A percentile compares a stretch with the other conserved stretches of the same genome.
Conservation (phyloP, 2,329 filamentous ascomycete species). For the Ceratocystis huliohia region DNA sequence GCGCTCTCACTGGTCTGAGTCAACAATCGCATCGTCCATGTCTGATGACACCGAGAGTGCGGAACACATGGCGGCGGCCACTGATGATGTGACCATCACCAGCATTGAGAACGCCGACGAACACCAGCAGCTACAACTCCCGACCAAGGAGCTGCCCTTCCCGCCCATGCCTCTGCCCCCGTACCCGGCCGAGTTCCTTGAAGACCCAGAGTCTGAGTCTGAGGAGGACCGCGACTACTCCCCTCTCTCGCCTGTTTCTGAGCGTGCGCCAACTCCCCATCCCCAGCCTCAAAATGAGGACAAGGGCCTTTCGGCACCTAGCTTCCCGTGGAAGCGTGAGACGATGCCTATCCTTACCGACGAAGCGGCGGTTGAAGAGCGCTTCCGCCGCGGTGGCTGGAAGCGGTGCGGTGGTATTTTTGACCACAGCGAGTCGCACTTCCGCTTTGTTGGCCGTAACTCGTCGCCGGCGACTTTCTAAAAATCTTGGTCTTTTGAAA, state of each 20-base stretch:
- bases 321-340: conserved; percentile 24
- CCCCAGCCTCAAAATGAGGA: conserved; percentile 9
- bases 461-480: conserved; percentile 21
- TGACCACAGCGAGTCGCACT: conserved; percentile 14
- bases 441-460: conserved; percentile 21
- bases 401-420: conserved; percentile 25
- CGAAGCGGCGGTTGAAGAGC: conserved; percentile 23
- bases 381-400: conserved; percentile 25
- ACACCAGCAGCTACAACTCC: conserved; percentile 14
- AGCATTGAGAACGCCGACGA: conserved; percentile 17
- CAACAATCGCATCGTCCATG: conserved; percentile 21
- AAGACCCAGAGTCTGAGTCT: conserved; percentile 18
- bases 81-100: conserved; percentile 17
- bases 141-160: conserved; percentile 14
- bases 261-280: conserved; percentile 16
- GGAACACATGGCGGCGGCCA: conserved; percentile 14
- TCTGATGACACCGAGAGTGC: conserved; percentile 18
- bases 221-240: conserved; percentile 18
- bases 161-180: conserved; percentile 9
- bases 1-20: conserved; percentile 24
- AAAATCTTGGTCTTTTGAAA: neutral
- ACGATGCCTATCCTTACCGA: conserved; percentile 19
- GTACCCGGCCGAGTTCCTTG: conserved; percentile 9
- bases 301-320: conserved; percentile 13
- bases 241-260: conserved; percentile 15